A percentile compares a stretch with the other conserved stretches of the same genome.
phyloP scores from a whole-genome alignment of 116 monocot genomes.

The Phalaenopsis hybrid region DNA sequence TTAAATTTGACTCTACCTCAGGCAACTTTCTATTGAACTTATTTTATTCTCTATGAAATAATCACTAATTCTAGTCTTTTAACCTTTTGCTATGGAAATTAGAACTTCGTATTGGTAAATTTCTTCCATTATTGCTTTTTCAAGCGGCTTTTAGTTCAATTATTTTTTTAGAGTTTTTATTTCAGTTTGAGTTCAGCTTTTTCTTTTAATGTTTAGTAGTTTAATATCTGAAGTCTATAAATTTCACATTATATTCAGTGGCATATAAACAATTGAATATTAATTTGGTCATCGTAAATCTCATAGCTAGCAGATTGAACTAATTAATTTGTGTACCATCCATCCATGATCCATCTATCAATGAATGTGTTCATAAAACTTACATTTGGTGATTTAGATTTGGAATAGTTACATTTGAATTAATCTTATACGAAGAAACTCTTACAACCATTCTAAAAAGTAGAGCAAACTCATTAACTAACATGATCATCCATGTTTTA shows the following conservation, averaged over 20 bases:
- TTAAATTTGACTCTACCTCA: conserved; percentile 77
- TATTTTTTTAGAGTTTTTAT: neutral
- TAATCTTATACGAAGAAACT: neutral
- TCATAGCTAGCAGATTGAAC: neutral
- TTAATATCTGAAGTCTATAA: neutral
- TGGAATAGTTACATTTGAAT: neutral
- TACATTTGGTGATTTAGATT: neutral
- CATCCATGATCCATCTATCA: neutral
- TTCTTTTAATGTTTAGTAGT: neutral
- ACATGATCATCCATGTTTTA: neutral
- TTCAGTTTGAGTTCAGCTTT: neutral
- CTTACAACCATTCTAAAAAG: neutral
- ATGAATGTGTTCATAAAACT: neutral
- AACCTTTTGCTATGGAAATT: neutral
- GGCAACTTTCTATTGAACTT: conserved; percentile 23
- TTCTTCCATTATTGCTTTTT: neutral
- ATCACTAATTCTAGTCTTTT: neutral
- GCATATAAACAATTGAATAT: neutral
- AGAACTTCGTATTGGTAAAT: neutral
- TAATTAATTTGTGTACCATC: neutral
- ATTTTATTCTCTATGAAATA: neutral
- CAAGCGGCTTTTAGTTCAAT: neutral
- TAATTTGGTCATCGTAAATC: neutral
- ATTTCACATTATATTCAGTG: neutral
- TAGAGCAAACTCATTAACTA: neutral